These are phyloP conservation scores for Amaranthus tricolor DNA, from an alignment of 179 eudicot species.

Conservation along the genomic window DNA sequence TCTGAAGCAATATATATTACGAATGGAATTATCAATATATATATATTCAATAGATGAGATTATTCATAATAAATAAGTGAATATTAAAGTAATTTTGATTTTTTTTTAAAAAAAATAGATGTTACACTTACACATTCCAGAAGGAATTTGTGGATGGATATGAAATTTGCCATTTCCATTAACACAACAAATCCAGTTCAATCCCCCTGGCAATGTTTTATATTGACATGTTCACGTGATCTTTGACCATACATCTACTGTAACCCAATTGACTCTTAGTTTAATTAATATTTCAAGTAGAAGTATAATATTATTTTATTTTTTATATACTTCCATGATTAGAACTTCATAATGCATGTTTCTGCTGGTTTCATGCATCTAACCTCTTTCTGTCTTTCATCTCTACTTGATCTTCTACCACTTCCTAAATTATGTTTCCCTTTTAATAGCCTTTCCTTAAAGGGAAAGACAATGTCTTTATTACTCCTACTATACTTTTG, in stretches of 20 bases:
- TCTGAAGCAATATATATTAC: no score
- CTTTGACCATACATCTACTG: constrained; percentile 20
- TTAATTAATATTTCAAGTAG: background rate
- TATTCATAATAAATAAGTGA: no score
- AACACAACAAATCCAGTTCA: constrained; percentile 1
- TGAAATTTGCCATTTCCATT: background rate
- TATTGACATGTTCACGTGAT: constrained; percentile 35
- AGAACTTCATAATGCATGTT: background rate
- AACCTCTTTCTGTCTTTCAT: background rate
- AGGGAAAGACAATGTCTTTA: constrained; percentile 3
- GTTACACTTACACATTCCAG: no score
- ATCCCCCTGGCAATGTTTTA: constrained; percentile 22
- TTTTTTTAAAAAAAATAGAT: no score
- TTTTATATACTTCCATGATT: background rate
- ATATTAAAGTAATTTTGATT: no score
- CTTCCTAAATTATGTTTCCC: constrained; percentile 3
- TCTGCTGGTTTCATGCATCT: constrained; percentile 8
- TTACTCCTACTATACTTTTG: background rate
- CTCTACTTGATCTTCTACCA: no score
- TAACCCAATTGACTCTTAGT: background rate
- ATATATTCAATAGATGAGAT: no score
- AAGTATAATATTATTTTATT: background rate
- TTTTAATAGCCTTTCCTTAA: constrained; percentile 8
- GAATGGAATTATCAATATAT: no score
- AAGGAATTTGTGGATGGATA: no score